phyloP scores from a whole-genome alignment of 2,329 filamentous ascomycete genomes.

The Drechslera avenae region DNA sequence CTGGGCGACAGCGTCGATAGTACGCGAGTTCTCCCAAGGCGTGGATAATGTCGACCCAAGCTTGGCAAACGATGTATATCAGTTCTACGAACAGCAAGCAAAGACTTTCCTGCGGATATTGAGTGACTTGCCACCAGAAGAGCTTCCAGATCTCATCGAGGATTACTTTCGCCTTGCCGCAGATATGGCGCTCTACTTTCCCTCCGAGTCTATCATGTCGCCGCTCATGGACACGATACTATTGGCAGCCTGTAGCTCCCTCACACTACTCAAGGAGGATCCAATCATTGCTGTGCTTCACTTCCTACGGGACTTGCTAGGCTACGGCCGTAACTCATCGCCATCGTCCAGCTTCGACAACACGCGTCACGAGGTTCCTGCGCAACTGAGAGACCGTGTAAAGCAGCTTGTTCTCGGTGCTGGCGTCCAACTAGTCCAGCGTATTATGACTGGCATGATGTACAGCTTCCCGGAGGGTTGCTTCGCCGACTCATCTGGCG shows the following conservation, averaged over 20 bases:
- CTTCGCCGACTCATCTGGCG: slow-evolving; percentile 90
- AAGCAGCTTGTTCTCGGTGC: slow-evolving; percentile 71
- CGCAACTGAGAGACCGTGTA: slow-evolving; percentile 74
- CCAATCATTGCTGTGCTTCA: slow-evolving; percentile 90
- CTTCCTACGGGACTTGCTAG: slow-evolving; percentile 87
- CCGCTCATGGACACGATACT: slow-evolving; percentile 81
- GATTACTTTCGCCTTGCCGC: slow-evolving; percentile 94
- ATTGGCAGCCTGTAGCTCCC: slow-evolving; percentile 81
- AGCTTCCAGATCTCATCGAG: slow-evolving; percentile 84
- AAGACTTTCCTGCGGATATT: slow-evolving; percentile 87
- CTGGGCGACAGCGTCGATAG: slow-evolving; percentile 95
- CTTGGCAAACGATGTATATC: slow-evolving; percentile 88
- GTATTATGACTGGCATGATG: slow-evolving; percentile 97
- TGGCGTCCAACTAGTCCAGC: slow-evolving; percentile 81
- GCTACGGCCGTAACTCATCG: slow-evolving; percentile 78
- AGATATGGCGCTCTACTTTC: slow-evolving; percentile 92
- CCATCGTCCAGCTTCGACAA: slow-evolving; percentile 66
- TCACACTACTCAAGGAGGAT: slow-evolving; percentile 88
- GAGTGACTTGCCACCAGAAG: slow-evolving; percentile 77
- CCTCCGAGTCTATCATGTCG: slow-evolving; percentile 80
- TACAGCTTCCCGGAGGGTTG: slow-evolving; percentile 96
- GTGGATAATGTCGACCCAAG: slow-evolving; percentile 79
- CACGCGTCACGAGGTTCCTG: slow-evolving; percentile 63
- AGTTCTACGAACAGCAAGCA: slow-evolving; percentile 93
- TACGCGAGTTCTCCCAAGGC: slow-evolving; percentile 93